These are phyloP conservation scores for Diaporthe citrichinensis DNA, from an alignment of 2,329 filamentous ascomycete species.

Conservation along the genomic window DNA sequence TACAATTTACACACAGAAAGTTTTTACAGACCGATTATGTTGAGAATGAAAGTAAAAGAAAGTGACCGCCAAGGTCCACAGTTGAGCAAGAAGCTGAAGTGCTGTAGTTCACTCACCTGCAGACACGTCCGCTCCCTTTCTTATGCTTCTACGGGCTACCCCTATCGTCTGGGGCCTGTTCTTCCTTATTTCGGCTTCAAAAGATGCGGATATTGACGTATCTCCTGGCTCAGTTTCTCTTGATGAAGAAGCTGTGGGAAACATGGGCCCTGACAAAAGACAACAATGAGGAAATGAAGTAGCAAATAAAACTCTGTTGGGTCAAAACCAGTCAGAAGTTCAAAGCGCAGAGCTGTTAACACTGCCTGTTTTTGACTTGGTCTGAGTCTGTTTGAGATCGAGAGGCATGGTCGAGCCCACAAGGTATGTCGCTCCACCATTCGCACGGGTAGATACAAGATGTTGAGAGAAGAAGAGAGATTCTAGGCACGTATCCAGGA, in stretches of 20 bases:
- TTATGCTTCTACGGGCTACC: not conserved
- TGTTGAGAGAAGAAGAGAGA: too few species aligned
- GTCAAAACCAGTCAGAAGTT: not conserved
- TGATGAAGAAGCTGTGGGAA: not conserved
- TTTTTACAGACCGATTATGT: not conserved
- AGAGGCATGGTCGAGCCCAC: not conserved
- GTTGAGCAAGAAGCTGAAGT: too few species aligned
- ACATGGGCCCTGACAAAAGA: not conserved
- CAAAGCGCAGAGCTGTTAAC: not conserved
- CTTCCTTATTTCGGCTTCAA: not conserved
- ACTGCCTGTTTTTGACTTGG: not conserved
- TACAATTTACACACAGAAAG: not conserved
- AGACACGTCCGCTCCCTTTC: not conserved
- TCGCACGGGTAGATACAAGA: not conserved
- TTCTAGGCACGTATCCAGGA: too few species aligned
- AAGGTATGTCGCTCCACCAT: not conserved
- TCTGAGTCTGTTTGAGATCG: not conserved
- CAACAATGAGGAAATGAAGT: not conserved
- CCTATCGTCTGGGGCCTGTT: not conserved
- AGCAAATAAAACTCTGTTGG: not conserved
- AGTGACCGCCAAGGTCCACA: not conserved
- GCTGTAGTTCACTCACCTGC: too few species aligned
- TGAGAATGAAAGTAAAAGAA: not conserved
- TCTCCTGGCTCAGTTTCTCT: not conserved
- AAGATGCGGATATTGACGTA: not conserved